Evolutionary conservation across 225 moss, liverwort and hornwort species (phyloP).

Genomic region (Rhytidiadelphus loreus): DNA sequence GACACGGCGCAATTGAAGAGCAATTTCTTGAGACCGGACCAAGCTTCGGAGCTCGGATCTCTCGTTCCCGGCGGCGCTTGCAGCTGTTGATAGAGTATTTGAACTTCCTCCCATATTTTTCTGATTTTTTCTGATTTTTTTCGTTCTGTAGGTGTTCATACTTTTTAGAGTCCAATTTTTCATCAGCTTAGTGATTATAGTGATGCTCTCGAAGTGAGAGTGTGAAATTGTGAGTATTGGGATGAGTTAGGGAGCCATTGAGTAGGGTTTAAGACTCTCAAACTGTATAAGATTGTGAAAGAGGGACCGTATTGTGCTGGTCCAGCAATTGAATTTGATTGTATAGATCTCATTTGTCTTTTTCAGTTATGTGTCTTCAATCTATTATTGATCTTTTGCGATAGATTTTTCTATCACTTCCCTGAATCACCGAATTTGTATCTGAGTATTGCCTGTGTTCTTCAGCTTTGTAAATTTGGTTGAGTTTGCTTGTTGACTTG

Average conservation of each 20-base stretch:
- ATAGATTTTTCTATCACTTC: neutral
- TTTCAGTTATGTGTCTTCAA: neutral
- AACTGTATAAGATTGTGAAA: neutral
- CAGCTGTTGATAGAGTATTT: slow-evolving; percentile 19
- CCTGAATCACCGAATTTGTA: neutral
- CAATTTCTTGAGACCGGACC: slow-evolving; percentile 57
- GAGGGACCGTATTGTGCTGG: neutral
- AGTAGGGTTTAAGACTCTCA: neutral
- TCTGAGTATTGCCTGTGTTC: neutral
- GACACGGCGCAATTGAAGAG: slow-evolving; percentile 56
- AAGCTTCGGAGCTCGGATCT: neutral
- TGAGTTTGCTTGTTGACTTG: neutral
- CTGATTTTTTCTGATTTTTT: neutral
- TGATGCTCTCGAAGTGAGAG: neutral
- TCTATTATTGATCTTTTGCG: neutral
- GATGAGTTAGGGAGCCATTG: neutral
- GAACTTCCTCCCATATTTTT: neutral
- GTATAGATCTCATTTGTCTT: neutral
- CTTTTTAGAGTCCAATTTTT: neutral
- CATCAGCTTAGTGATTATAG: neutral
- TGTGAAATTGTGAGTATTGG: neutral
- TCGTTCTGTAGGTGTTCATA: neutral
- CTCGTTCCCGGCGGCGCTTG: neutral
- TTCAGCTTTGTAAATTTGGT: neutral
- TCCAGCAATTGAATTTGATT: neutral